Evolutionary conservation across 768 basidiomycete genomes (phyloP).

Genomic region (Auricularia auricula-judae): DNA sequence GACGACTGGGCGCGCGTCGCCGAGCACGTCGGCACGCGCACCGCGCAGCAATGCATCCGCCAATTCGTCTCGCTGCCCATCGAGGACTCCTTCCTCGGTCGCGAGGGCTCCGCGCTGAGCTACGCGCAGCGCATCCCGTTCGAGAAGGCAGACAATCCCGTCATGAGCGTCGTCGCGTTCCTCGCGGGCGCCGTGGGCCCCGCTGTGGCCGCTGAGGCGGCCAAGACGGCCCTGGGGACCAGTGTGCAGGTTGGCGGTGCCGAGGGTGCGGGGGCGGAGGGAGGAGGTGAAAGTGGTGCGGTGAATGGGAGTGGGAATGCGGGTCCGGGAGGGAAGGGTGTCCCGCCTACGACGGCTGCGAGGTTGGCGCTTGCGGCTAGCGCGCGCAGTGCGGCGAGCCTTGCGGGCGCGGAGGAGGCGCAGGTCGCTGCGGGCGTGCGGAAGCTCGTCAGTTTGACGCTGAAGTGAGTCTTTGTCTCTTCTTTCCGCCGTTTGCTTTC

Average conservation of each 20-base stretch:
- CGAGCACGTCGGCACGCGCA: constrained; percentile 85
- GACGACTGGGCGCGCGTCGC: constrained; percentile 93
- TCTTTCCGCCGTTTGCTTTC: neutral
- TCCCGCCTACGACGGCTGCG: constrained; percentile 69
- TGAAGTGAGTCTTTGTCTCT: constrained; percentile 41
- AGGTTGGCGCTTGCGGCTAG: constrained; percentile 82
- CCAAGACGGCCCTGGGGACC: constrained; percentile 67
- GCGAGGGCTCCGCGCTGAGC: constrained; percentile 55
- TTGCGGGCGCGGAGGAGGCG: constrained; percentile 74
- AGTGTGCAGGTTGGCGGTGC: constrained; percentile 46
- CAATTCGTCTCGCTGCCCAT: constrained; percentile 95
- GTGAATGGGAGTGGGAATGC: constrained; percentile 14
- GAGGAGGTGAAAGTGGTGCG: constrained; percentile 10
- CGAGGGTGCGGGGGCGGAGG: constrained; percentile 16
- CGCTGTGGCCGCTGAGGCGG: constrained; percentile 85
- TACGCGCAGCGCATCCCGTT: constrained; percentile 72
- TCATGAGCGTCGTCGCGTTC: constrained; percentile 98
- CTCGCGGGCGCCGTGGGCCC: constrained; percentile 87
- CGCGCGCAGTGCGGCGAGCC: constrained; percentile 66
- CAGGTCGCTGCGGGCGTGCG: constrained; percentile 73
- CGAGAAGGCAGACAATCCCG: constrained; percentile 91
- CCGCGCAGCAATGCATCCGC: constrained; percentile 88
- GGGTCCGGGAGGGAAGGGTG: constrained; percentile 19
- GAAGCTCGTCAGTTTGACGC: constrained; percentile 53
- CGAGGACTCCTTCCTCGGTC: constrained; percentile 83